Evolutionary conservation across 73 alveolate species (phyloP).

Genomic region (Blepharisma stoltei): DNA sequence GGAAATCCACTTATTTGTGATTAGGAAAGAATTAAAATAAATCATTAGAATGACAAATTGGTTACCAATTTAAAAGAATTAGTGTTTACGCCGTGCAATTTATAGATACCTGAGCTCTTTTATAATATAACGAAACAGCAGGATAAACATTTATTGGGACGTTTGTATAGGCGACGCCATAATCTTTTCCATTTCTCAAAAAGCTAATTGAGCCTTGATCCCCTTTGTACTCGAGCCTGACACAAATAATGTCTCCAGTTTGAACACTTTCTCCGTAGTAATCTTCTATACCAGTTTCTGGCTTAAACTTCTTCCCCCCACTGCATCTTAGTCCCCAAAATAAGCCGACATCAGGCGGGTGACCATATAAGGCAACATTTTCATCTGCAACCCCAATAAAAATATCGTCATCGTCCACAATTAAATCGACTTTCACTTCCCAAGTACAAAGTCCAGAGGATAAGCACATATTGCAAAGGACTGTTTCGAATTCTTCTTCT

Average conservation of each 20-base stretch:
- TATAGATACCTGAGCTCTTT: slow-evolving; percentile 36
- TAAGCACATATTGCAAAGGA: slow-evolving; percentile 36
- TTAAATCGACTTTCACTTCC: slow-evolving; percentile 42
- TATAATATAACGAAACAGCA: slow-evolving; percentile 38
- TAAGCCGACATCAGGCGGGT: slow-evolving; percentile 28
- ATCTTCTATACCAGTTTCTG: slow-evolving; percentile 31
- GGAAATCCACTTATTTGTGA: background rate
- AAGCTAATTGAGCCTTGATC: slow-evolving; percentile 40
- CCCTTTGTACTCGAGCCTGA: slow-evolving; percentile 36
- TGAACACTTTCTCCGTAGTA: slow-evolving; percentile 39
- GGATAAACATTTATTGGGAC: slow-evolving; percentile 34
- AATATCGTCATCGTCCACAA: slow-evolving; percentile 35
- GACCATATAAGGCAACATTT: slow-evolving; percentile 28
- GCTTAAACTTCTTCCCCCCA: slow-evolving; percentile 24
- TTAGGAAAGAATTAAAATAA: background rate
- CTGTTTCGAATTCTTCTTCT: slow-evolving; percentile 37
- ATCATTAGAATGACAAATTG: too few relatives aligned
- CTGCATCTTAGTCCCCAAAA: slow-evolving; percentile 45
- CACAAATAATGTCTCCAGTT: slow-evolving; percentile 41
- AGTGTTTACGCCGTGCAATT: too few relatives aligned
- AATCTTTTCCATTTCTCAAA: slow-evolving; percentile 40
- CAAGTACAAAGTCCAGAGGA: slow-evolving; percentile 38
- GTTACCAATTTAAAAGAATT: too few relatives aligned
- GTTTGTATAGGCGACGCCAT: slow-evolving; percentile 47
- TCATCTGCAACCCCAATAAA: slow-evolving; percentile 48